Conservation (phyloP, 257 asterid genomes). For the Solanum bukasovii region DNA sequence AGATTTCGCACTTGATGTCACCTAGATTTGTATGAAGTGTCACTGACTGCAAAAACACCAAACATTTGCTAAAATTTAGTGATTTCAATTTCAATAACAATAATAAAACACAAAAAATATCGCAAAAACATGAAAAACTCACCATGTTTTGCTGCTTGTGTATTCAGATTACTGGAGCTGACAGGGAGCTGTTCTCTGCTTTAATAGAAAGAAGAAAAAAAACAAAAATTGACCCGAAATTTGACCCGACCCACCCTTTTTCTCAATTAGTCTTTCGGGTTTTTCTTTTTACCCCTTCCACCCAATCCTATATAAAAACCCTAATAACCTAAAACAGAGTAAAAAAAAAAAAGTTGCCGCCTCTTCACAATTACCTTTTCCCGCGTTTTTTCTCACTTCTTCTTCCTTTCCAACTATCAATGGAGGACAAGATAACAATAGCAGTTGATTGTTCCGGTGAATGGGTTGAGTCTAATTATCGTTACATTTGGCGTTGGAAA, state of each 20-base stretch:
- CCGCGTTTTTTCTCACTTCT: no score
- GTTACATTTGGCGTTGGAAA: no score
- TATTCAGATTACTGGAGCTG: background rate
- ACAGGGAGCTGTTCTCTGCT: background rate
- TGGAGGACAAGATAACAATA: no score
- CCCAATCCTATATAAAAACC: background rate
- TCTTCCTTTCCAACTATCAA: no score
- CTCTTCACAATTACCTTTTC: no score
- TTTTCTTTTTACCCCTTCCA: background rate
- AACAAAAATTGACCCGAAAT: background rate
- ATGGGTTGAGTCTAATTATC: no score
- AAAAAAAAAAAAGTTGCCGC: background rate
- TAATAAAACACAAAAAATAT: background rate
- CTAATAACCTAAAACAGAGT: background rate
- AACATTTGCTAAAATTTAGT: background rate
- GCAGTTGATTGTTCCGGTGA: no score
- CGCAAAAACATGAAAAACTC: background rate
- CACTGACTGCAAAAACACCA: conserved; percentile 49
- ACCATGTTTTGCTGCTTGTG: background rate
- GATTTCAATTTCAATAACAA: background rate
- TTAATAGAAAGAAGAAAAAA: background rate
- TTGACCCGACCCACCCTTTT: background rate
- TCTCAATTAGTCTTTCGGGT: background rate
- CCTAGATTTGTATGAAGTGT: conserved; percentile 95
- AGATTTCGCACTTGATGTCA: conserved; percentile 92